Evolutionary conservation across 768 basidiomycete species (phyloP).

Genomic region (Tylopilus sp.): DNA sequence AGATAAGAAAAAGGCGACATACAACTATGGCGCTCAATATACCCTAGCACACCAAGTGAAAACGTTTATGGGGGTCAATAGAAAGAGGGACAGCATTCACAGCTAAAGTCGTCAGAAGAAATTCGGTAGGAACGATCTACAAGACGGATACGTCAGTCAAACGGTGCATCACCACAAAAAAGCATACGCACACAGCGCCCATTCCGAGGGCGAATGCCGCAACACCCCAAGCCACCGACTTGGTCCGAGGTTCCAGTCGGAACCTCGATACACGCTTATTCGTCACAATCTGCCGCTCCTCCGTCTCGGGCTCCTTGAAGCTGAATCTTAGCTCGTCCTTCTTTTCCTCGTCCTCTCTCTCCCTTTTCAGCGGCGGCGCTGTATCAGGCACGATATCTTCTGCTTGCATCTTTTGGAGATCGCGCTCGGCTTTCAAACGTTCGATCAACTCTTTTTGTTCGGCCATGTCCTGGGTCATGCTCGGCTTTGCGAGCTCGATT

Average conservation of each 20-base stretch:
- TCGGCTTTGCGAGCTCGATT: conserved; percentile 55
- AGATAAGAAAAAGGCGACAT: conserved; percentile 8
- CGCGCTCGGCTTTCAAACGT: conserved; percentile 63
- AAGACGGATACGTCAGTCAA: neutral
- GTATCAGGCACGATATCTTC: conserved; percentile 11
- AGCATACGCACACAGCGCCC: conserved; percentile 66
- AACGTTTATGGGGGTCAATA: conserved; percentile 7
- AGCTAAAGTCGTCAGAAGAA: conserved; percentile 42
- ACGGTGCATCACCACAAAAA: neutral
- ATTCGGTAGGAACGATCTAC: conserved; percentile 58
- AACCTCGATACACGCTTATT: conserved; percentile 63
- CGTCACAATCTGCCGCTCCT: conserved; percentile 53
- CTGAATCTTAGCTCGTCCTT: conserved; percentile 52
- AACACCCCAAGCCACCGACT: conserved; percentile 79
- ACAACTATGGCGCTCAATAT: conserved; percentile 18
- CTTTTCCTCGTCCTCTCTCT: conserved; percentile 41
- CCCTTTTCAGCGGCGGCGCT: conserved; percentile 42
- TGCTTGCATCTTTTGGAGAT: conserved; percentile 27
- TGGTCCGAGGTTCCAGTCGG: conserved; percentile 61
- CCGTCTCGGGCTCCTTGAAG: conserved; percentile 66
- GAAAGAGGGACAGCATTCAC: conserved; percentile 16
- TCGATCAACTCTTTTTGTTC: conserved; percentile 79
- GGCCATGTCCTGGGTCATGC: conserved; percentile 66
- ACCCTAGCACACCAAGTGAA: conserved; percentile 18
- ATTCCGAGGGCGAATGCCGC: conserved; percentile 81